Evolutionary conservation across 1,284 basidiomycete species (phyloP), one percentile per base, ranked within the genome.

Genomic region (Microbotryum silenes-acaulis): DNA sequence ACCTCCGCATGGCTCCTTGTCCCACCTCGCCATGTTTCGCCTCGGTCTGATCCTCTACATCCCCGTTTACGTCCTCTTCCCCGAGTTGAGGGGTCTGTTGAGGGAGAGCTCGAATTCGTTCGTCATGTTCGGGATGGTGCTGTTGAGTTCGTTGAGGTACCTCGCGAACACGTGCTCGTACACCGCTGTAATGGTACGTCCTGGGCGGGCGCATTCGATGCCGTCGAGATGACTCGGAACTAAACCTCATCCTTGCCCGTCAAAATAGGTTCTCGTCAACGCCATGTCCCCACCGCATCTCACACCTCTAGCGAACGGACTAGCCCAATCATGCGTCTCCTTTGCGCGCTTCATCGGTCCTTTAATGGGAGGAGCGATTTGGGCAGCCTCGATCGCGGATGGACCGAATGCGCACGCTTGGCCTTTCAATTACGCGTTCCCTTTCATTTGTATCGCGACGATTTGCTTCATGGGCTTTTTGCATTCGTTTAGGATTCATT

Each of bases 211-310:
- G 27, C 27, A 27, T 27, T 27, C 27, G 27, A 27, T 27, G 27
- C 25, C 2, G 14, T 3, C 25, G 49, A 54, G 50, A 52, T 47
- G 12, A 51, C 54, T 18, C 4, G 31, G 31, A 4, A n/a, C 9
- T 59, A 27, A 25, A 29, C 42, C 20, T 42, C 29, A n/a, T 5
- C 23, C 16, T 20, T 25, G 7, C 20, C 46, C 20, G 6, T 12
- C 48, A 45, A 18, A 18, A 23, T 21, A 58, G 64, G 63, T 71
- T 31, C 59, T 69, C 51, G 65, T 78, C 59, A 78, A 78, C 60
- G 77, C 76, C 6, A 72, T 76, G 71, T 75, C 76, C 0, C 77
- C 77, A 18, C 69, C 75, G 2, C 73, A 77, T 52, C 70, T 76
- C 18, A 71, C 77, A 3, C 75, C 77, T 10, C 64, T 78, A 18